Percentiles rank a stretch among this genome's conserved stretches.
phyloP scores from a whole-genome alignment of 768 basidiomycete species.

The Favolaschia claudopus region DNA sequence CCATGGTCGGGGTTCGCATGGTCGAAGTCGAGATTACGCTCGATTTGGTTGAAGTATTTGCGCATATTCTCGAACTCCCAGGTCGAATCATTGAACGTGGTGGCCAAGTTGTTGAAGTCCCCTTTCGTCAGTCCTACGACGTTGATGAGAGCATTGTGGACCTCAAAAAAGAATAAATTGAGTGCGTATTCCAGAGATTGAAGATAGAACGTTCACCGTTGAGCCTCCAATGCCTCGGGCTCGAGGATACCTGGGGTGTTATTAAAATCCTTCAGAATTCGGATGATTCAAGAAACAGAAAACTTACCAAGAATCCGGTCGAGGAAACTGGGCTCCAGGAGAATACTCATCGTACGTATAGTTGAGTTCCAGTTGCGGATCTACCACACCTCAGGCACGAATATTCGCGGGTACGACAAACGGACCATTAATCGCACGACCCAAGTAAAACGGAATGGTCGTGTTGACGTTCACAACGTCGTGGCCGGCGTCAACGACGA shows the following conservation, averaged over 20 bases:
- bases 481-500: slow-evolving; percentile 40
- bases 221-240: slow-evolving; percentile 39
- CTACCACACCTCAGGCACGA: slow-evolving; percentile 16
- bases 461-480: slow-evolving; percentile 36
- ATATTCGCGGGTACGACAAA: neutral
- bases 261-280: too few relatives aligned
- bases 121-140: slow-evolving; percentile 32
- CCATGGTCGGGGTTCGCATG: slow-evolving; percentile 33
- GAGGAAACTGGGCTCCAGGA: slow-evolving; percentile 31
- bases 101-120: slow-evolving; percentile 36
- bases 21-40: slow-evolving; percentile 30
- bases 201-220: slow-evolving; percentile 28
- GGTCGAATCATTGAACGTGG: slow-evolving; percentile 32
- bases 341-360: slow-evolving; percentile 40
- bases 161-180: slow-evolving; percentile 8
- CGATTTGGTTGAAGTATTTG: slow-evolving; percentile 34
- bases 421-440: slow-evolving; percentile 35
- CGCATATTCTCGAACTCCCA: slow-evolving; percentile 40
- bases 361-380: slow-evolving; percentile 35
- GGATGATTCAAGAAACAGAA: neutral
- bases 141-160: slow-evolving; percentile 41
- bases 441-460: slow-evolving; percentile 35
- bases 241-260: slow-evolving; percentile 36
- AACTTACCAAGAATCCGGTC: slow-evolving; percentile 32
- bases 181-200: too few relatives aligned